phyloP scores from a whole-genome alignment of 1,284 basidiomycete genomes.

The Boletus smithii region DNA sequence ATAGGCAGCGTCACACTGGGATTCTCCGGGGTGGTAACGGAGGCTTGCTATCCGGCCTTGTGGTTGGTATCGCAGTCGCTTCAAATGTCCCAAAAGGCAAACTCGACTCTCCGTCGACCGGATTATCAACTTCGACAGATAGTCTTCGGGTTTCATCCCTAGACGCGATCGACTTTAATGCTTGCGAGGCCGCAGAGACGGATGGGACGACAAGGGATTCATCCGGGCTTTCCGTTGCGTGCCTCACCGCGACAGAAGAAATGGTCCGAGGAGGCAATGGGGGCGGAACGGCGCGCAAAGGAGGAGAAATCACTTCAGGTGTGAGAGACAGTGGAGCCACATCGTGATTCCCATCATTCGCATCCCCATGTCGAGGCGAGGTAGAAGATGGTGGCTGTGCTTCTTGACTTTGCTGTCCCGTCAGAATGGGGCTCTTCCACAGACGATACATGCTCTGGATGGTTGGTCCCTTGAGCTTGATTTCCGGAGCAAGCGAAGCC shows the following conservation, averaged over 20 bases:
- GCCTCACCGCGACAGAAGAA: slow-evolving; percentile 29
- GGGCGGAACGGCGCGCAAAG: slow-evolving; percentile 35
- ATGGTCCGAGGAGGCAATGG: slow-evolving; percentile 57
- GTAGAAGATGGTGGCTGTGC: slow-evolving; percentile 21
- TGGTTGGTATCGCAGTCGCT: slow-evolving; percentile 10
- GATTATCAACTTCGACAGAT: slow-evolving; percentile 19
- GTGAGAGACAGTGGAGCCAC: slow-evolving; percentile 25
- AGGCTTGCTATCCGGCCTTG: slow-evolving; percentile 26
- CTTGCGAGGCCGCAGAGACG: slow-evolving; percentile 46
- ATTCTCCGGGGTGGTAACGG: slow-evolving; percentile 38
- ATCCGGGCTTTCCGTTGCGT: slow-evolving; percentile 27
- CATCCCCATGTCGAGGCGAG: slow-evolving; percentile 17
- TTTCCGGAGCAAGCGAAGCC: slow-evolving; percentile 39
- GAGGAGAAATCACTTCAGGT: slow-evolving; percentile 13
- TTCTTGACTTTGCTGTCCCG: slow-evolving; percentile 29
- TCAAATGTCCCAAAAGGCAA: slow-evolving; percentile 1
- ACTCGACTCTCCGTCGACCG: slow-evolving; percentile 5
- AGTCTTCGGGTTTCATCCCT: slow-evolving; percentile 40
- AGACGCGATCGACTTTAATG: slow-evolving; percentile 52
- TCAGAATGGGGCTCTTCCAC: slow-evolving; percentile 53
- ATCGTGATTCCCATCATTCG: slow-evolving; percentile 34
- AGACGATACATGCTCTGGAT: slow-evolving; percentile 68
- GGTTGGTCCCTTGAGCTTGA: slow-evolving; percentile 44
- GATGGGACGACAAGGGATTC: slow-evolving; percentile 20
- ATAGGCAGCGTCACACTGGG: slow-evolving; percentile 9